These are phyloP conservation scores for Trichomonas gallinae DNA, from an alignment of 208 protist genomes.

Conservation along the genomic window DNA sequence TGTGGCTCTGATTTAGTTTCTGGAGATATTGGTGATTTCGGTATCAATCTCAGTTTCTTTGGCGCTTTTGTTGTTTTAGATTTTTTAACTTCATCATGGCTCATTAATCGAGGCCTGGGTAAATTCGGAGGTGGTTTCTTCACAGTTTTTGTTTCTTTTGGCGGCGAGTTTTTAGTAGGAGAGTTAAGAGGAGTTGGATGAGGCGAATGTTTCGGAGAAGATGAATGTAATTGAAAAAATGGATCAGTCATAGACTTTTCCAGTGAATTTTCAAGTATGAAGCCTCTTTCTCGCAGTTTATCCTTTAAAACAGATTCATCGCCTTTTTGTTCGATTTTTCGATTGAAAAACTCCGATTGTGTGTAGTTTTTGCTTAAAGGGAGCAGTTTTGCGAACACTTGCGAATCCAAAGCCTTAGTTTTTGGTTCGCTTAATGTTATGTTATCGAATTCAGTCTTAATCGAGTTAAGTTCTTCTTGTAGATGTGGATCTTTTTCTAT, in stretches of 20 bases:
- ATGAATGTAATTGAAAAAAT: background rate
- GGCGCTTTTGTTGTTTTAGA: too few relatives aligned
- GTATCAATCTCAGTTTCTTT: background rate
- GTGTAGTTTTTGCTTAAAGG: background rate
- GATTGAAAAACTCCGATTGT: background rate
- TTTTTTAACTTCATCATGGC: too few relatives aligned
- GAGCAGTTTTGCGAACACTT: background rate
- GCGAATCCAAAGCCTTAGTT: background rate
- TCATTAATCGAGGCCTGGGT: too few relatives aligned
- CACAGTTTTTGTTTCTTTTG: background rate
- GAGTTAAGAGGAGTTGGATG: background rate
- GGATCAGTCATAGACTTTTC: background rate
- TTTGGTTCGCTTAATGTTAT: background rate
- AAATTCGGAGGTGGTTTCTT: too few relatives aligned
- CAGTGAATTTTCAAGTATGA: background rate
- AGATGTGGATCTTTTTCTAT: background rate
- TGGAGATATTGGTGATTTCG: background rate
- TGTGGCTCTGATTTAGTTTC: background rate
- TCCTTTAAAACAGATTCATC: background rate
- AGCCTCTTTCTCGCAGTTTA: background rate
- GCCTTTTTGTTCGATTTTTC: background rate
- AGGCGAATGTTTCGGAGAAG: background rate
- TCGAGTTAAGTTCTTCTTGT: background rate
- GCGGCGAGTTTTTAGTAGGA: background rate
- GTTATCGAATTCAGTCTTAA: background rate